These are phyloP conservation scores for Pichia sp. DNA, from an alignment of 1,139 yeast genomes.

Conservation along the genomic window DNA sequence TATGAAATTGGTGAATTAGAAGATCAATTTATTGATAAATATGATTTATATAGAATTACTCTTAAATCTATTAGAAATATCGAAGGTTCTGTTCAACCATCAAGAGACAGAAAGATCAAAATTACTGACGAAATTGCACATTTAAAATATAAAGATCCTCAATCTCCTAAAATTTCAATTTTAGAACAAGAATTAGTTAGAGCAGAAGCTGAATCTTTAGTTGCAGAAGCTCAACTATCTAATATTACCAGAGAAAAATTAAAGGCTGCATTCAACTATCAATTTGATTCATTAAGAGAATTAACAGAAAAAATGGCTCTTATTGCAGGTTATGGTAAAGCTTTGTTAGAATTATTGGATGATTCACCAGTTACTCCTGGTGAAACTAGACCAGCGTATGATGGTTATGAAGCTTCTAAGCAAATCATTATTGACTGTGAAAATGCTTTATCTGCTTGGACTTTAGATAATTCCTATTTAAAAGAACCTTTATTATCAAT, in stretches of 20 bases:
- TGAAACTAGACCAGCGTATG: conserved; percentile 97
- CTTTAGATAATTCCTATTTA: conserved; percentile 90
- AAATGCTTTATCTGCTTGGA: conserved; percentile 94
- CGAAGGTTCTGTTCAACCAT: conserved; percentile 96
- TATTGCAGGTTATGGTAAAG: conserved; percentile 98
- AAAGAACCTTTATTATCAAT: conserved; percentile 83
- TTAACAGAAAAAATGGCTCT: conserved; percentile 94
- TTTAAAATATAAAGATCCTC: conserved; percentile 96
- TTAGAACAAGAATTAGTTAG: conserved; percentile 97
- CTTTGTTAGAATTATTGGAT: conserved; percentile 88
- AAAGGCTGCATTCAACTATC: conserved; percentile 96
- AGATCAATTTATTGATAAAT: conserved; percentile 95
- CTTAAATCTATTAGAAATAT: conserved; percentile 92
- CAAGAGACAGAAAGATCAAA: conserved; percentile 96
- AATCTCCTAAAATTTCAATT: conserved; percentile 89
- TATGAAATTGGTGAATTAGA: conserved; percentile 97
- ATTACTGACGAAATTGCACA: conserved; percentile 97
- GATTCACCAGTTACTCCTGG: conserved; percentile 98
- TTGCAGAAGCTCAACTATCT: conserved; percentile 97
- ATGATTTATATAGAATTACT: conserved; percentile 96
- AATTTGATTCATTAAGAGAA: conserved; percentile 94
- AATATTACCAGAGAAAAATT: conserved; percentile 97
- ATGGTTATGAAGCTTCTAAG: conserved; percentile 96
- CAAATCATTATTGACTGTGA: conserved; percentile 97
- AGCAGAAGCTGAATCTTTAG: conserved; percentile 98